These are phyloP conservation scores for Sequoiadendron giganteum DNA, from an alignment of 75 land plant species.

Conservation along the genomic window DNA sequence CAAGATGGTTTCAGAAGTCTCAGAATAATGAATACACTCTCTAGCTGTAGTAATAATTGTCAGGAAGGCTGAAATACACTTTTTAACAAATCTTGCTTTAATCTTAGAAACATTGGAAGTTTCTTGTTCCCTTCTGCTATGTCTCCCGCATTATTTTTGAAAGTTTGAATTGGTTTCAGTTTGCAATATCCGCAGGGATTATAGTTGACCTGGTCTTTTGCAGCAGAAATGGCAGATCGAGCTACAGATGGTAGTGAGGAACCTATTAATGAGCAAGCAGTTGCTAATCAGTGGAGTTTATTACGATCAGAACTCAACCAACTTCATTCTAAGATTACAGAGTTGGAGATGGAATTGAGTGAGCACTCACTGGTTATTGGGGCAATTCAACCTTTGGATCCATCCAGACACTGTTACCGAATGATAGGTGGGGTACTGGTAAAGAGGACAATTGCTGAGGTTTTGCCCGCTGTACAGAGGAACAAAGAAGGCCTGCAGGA, in stretches of 20 bases:
- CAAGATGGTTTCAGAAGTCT: background rate
- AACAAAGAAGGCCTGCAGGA: slow-evolving; percentile 94
- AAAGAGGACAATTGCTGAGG: slow-evolving; percentile 90
- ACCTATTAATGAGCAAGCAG: slow-evolving; percentile 78
- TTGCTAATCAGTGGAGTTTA: slow-evolving; percentile 64
- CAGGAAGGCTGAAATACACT: background rate
- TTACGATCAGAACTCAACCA: slow-evolving; percentile 85
- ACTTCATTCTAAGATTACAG: slow-evolving; percentile 87
- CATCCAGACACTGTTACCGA: slow-evolving; percentile 74
- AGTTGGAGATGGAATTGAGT: slow-evolving; percentile 90
- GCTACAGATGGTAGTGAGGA: slow-evolving; percentile 28
- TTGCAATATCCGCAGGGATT: background rate
- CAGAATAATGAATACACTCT: background rate
- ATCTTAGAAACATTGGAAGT: background rate
- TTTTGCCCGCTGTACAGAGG: slow-evolving; percentile 88
- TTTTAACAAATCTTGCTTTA: background rate
- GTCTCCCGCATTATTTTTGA: background rate
- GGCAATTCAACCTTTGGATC: slow-evolving; percentile 92
- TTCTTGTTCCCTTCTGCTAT: background rate
- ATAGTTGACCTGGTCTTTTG: background rate
- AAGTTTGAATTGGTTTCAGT: background rate
- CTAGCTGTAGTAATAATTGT: background rate
- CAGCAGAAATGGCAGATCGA: slow-evolving; percentile 28
- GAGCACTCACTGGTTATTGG: slow-evolving; percentile 86
- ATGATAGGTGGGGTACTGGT: slow-evolving; percentile 98